Conservation (phyloP, 2,329 filamentous ascomycete species). For the Aureobasidium sp. region DNA sequence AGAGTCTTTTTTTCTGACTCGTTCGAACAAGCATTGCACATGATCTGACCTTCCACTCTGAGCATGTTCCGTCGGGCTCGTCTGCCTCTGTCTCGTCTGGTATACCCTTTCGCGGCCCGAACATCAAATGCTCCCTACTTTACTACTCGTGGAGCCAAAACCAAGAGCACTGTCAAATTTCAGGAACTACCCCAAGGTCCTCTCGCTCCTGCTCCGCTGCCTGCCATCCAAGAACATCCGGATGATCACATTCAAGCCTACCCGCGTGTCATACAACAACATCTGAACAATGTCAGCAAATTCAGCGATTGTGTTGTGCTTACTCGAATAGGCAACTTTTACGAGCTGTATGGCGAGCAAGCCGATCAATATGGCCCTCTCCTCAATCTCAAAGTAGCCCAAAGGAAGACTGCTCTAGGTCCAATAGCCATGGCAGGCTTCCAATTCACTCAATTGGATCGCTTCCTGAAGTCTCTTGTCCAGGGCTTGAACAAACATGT, state of each 20-base stretch:
- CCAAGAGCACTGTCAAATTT: slow-evolving; percentile 30
- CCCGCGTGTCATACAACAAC: slow-evolving; percentile 83
- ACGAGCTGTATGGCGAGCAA: slow-evolving; percentile 96
- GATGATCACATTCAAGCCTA: slow-evolving; percentile 52
- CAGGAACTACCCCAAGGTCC: slow-evolving; percentile 51
- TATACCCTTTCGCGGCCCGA: neutral
- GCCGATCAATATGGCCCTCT: slow-evolving; percentile 82
- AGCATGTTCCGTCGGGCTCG: neutral
- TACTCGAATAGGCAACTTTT: slow-evolving; percentile 91
- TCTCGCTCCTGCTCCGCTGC: slow-evolving; percentile 38
- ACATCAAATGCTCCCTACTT: neutral
- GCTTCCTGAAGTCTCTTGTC: slow-evolving; percentile 86
- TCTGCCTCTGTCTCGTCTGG: neutral
- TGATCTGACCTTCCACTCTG: neutral
- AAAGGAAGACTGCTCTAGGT: slow-evolving; percentile 70
- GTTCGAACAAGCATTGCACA: neutral
- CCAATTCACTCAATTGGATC: slow-evolving; percentile 84
- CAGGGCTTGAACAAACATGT: slow-evolving; percentile 87
- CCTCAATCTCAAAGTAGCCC: slow-evolving; percentile 78
- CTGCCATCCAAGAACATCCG: slow-evolving; percentile 32
- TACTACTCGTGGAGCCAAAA: slow-evolving; percentile 34
- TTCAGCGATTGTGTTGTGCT: slow-evolving; percentile 87
- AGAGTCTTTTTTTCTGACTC: neutral
- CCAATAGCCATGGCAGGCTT: slow-evolving; percentile 92
- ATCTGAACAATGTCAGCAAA: slow-evolving; percentile 78